Evolutionary conservation across 2,329 filamentous ascomycete species (phyloP), one percentile per base, ranked within the genome.

Genomic region (Penicillium sp.): DNA sequence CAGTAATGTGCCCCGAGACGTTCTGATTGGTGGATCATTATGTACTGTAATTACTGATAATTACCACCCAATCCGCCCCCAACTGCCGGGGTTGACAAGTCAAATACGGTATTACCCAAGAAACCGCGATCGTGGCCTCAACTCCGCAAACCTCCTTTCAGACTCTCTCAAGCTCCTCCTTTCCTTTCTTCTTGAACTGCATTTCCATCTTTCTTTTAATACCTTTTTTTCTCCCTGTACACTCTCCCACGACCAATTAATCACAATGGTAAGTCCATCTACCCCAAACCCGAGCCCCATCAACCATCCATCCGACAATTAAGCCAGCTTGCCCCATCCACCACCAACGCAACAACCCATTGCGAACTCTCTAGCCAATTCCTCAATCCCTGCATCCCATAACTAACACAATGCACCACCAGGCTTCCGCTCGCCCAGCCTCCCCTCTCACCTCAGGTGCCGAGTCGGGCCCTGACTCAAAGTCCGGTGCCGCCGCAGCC

Each of bases 401-500:
- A 50, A 52, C 43, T 45, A 23, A 53, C 43, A 39, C 48, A 50
- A 25, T 49, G 48, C 8, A 55, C 33, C 29, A 55, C 34, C 23
- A 76, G 74, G 70, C 74, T 53, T 75, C 74, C 54, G 70, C 72
- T 43, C 74, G 73, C 67, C 72, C 76, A 59, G 68, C 75, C 49
- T 78, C 75, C 62, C 76, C 74, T 66, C 68, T 76, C 67, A 76
- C 75, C 67, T 77, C 76, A 56, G 73, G 75, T 55, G 74, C 76
- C 50, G 75, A 79, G 61, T 79, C 76, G 41, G 77, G 76, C 54
- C 69, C 75, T 43, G 76, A 78, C 59, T 69, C 78, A 63, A 76
- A 76, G 67, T 70, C 72, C 39, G 72, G 69, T 53, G 70, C 79
- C 64, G 78, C 81, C 59, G 81, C 83, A 65, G 81, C 82, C 66